Evolutionary conservation across 805 yeast species (phyloP), one percentile per base, ranked within the genome.

Genomic region (Kodamaea lidongshanica): DNA sequence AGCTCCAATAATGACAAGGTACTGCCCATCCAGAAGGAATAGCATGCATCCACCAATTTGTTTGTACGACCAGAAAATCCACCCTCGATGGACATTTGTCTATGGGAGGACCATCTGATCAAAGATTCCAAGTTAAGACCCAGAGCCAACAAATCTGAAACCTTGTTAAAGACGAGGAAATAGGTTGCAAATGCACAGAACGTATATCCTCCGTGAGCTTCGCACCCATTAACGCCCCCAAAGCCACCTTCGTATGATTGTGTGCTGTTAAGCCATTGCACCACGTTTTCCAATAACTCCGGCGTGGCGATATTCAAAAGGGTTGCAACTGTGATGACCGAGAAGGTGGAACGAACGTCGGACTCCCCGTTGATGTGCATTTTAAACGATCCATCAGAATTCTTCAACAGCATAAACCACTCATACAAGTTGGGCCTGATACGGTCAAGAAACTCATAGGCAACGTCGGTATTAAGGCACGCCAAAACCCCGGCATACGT

Each of bases 161-260:
- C 35, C 1, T 70, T 63, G 16, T 60, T 45, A 5, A 67, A 65
- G 19, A 20, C 15, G 67, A 65, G 38, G 74, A 58, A 28, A 75
- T 71, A 25, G 80, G 94, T 25, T 4, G 65, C 63, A 13, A 83
- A 61, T 0, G 89, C 94, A 61, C 99, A 92, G 53, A 74, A 92
- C 0, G 97, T 76, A 52, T 92, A 94, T 1, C 98, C 99, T 2
- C 96, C 98, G 51, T 92, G 99, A 0, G 97, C 96, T 54, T 92
- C 99, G 4, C 70, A 65, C 12, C 52, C 52, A 0, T 94, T 92
- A 12, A 67, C 65, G 1, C 94, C 95, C 1, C 88, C 86, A 57
- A 89, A 83, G 0, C 98, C 98, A 14, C 99, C 98, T 58, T 94
- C 98, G 50, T 71, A 88, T 0, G 89, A 83, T 54, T 92, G 98